Base-by-base conservation (phyloP, 371 early-diverging fungal species). In the Cokeromyces recurvatus region DNA sequence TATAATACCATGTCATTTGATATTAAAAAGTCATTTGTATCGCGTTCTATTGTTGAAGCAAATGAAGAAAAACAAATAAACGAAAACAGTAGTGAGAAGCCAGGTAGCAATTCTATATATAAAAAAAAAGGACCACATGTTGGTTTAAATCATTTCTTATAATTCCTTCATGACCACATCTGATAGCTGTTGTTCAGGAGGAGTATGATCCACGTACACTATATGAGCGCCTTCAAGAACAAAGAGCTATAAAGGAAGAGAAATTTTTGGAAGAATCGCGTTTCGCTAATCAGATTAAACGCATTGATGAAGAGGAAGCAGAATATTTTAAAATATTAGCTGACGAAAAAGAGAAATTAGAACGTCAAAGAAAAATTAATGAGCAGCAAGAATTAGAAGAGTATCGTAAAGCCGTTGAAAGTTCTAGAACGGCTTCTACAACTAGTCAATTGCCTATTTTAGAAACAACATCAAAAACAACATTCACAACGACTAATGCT, bases 161-260 rank as follows among this genome's bases (percentile, higher is more conserved):
- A 5, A 17, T 35, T 35, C 17, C 9, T 37, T 9, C 37, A 7
- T 37, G 11, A 11, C 29, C 29, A n/a, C n/a, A n/a, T n/a, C n/a
- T 14, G 21, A 9, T 19, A 50, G 42, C 37, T 3, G 53, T 57
- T 12, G 27, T 41, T 42, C 48, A 39, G 43, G 50, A 64, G n/a
- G 64, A 65, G 1, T 87, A 89, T 54, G 91, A 90, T 57, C 87
- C 90, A 21, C 79, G 91, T 8, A 85, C 91, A 14, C 74, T 90
- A 11, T 90, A 79, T 54, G 91, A 90, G 55, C 74, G 85, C 19
- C 62, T 90, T 14, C 87, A 88, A 57, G 90, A 89, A 46, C 87
- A 90, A 51, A 76, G 64, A 41, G 65, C 55, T 8, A 57, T 76
- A 23, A 89, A 89, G 44, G 80, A 81, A 39, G 88, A 87, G 22